phyloP scores from a whole-genome alignment of 2,329 filamentous ascomycete species.

The Aspergillus novoparasiticus region DNA sequence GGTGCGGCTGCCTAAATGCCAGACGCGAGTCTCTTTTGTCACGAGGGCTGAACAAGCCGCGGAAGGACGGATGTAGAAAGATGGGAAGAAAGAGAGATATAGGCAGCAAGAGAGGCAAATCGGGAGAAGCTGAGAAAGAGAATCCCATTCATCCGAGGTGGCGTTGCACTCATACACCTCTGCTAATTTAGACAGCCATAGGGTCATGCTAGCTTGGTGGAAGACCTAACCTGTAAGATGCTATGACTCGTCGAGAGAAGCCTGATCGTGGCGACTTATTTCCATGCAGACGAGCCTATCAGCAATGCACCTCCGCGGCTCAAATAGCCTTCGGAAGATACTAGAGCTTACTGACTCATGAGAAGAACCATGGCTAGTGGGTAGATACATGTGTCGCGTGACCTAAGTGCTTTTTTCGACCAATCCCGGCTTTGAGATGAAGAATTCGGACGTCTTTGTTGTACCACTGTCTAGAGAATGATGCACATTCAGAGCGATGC shows the following conservation, averaged over 20 bases:
- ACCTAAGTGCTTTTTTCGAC: background rate
- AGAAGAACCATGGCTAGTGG: background rate
- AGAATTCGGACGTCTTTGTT: background rate
- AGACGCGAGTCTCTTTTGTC: background rate
- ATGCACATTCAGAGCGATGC: background rate
- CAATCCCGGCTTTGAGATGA: background rate
- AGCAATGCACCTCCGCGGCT: background rate
- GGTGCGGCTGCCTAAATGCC: background rate
- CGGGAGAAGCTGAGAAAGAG: background rate
- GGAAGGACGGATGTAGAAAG: background rate
- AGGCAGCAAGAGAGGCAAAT: background rate
- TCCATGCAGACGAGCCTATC: background rate
- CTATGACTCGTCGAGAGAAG: background rate
- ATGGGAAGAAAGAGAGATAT: background rate
- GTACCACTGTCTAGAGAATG: background rate
- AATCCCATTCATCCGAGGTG: background rate
- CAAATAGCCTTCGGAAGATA: background rate
- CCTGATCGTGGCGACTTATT: background rate
- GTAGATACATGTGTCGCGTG: background rate
- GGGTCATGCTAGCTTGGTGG: background rate
- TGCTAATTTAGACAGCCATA: background rate
- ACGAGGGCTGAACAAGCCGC: background rate
- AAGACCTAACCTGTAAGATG: background rate
- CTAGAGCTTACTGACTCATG: background rate
- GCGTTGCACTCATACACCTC: background rate